Evolutionary conservation across 1,139 yeast genomes (phyloP), one percentile per base, ranked within the genome.

Genomic region (Yamadazyma spencermartinsiae): DNA sequence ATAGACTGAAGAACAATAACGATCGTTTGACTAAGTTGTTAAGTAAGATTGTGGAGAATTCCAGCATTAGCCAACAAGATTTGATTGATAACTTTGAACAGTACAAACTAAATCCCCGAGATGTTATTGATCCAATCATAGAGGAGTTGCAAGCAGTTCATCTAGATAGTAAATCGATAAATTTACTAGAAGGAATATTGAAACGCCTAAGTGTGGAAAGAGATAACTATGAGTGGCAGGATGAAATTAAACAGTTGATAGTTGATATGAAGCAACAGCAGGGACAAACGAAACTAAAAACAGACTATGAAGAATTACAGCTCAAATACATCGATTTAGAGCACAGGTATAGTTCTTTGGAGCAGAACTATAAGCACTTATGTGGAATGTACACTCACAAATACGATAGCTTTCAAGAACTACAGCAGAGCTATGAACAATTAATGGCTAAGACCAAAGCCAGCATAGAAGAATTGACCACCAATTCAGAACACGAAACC

Each of bases 1-100:
- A 67, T 33, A 48, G 75, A 31, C 71, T 65, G 64, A 69, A 64
- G 46, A 68, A 65, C 45, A 70, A 70, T 46, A 69, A 70, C 50
- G 64, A 59, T 40, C 53, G 65, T 44, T 61, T 70, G 51, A 66
- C 60, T 42, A 61, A 59, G 43, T 51, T 70, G 29, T 56, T 70
- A 14, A 57, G 55, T 21, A 62, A 61, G 35, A 57, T 68, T 17
- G 62, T 68, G 16, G 52, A 53, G 16, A 63, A 66, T 49, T 58
- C 69, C 2, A 54, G 56, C 20, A 20, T 37, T 12, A 44, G 42
- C 21, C 33, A 31, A 25, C 33, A 34, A 7, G 48, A 42, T 11
- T 9, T 41, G 13, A 13, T 14, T 5, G 54, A 50, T 24, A 52
- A 65, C 16, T 35, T 61, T 4, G 37, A 44, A 7, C 35, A 38